A percentile compares a stretch with the other conserved stretches of the same genome.
Conservation (phyloP, 2,329 filamentous ascomycete genomes). For the Xylariaceae sp. region DNA sequence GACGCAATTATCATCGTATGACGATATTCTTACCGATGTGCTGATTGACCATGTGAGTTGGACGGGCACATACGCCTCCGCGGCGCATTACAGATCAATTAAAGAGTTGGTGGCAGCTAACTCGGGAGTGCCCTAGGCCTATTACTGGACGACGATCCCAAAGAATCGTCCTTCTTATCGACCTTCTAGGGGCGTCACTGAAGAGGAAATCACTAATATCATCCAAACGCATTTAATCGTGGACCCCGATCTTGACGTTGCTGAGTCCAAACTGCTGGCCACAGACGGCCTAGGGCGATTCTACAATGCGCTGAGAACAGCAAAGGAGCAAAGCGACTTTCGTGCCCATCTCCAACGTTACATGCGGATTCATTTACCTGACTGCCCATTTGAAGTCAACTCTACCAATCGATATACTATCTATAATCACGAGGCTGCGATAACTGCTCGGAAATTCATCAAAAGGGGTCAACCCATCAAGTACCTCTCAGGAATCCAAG, state of each 20-base stretch:
- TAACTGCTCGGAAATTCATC: conserved; percentile 76
- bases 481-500: conserved; percentile 86
- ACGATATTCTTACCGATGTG: conserved; percentile 92
- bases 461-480: conserved; percentile 81
- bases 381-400: conserved; percentile 88
- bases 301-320: conserved; percentile 60
- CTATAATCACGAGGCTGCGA: conserved; percentile 78
- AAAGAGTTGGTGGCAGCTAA: conserved; percentile 22
- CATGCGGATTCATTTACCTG: conserved; percentile 85
- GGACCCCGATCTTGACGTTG: conserved; percentile 64
- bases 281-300: conserved; percentile 73
- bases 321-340: conserved; percentile 83
- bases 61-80: conserved; percentile 4
- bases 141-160: conserved; percentile 93
- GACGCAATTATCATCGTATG: conserved; percentile 83
- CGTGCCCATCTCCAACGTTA: conserved; percentile 82
- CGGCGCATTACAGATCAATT: not conserved
- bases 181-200: conserved; percentile 71
- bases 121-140: conserved; percentile 56
- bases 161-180: conserved; percentile 90
- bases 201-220: conserved; percentile 58
- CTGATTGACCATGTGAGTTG: conserved; percentile 85
- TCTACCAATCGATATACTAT: conserved; percentile 95
- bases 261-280: conserved; percentile 67
- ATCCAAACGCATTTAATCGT: conserved; percentile 66